Conservation (phyloP, 495 filamentous ascomycete species). For the Aspergillus heteromorphus region DNA sequence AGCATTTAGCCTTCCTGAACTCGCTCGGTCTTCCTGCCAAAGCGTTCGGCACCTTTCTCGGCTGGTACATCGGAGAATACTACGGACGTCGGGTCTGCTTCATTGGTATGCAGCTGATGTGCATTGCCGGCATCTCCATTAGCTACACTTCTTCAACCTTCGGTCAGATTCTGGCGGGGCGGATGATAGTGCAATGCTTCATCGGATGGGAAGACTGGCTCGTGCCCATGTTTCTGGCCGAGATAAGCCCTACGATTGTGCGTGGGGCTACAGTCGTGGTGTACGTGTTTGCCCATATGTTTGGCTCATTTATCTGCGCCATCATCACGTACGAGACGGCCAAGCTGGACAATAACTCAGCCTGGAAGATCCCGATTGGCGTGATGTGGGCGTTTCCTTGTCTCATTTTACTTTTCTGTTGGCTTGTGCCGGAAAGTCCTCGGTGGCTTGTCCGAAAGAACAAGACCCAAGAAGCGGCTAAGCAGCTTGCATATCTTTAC, state of each 20-base stretch:
- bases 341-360: neutral
- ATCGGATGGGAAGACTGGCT: neutral
- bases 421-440: slow-evolving; percentile 1
- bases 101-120: neutral
- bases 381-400: slow-evolving; percentile 1
- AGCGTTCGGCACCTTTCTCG: neutral
- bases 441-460: neutral
- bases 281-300: neutral
- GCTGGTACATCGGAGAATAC: neutral
- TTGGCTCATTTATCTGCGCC: neutral
- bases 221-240: neutral
- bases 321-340: neutral
- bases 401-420: neutral
- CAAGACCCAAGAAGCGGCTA: neutral
- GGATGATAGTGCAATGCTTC: neutral
- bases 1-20: neutral
- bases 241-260: neutral
- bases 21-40: neutral
- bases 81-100: neutral
- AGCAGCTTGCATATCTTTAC: neutral
- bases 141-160: neutral
- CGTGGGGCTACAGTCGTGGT: neutral
- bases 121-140: neutral
- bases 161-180: neutral
- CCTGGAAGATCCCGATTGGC: neutral